Conservation (phyloP, 2,329 filamentous ascomycete genomes). For the Alternaria triticimaculans region DNA sequence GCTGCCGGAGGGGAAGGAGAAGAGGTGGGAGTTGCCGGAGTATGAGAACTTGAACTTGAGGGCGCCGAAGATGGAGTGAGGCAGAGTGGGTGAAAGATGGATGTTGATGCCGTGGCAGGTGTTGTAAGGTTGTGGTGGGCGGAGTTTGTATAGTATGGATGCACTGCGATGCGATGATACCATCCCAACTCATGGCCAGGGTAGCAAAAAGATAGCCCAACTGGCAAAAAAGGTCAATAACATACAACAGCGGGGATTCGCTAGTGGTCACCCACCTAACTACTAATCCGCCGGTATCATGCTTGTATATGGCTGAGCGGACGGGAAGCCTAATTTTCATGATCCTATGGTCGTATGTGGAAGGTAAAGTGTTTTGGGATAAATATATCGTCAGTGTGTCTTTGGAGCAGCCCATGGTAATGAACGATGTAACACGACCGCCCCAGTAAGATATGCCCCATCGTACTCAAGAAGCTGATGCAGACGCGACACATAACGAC, state of each 20-base stretch:
- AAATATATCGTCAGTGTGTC: no score
- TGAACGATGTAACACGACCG: neutral
- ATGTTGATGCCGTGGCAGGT: neutral
- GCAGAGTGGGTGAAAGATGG: neutral
- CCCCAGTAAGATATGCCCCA: neutral
- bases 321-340: no score
- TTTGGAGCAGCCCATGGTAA: neutral
- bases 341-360: neutral
- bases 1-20: neutral
- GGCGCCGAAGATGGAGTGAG: neutral
- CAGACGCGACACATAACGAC: neutral
- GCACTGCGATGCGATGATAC: neutral
- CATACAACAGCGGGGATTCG: no score
- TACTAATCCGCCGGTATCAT: no score
- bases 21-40: constrained; percentile 2
- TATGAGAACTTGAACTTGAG: constrained; percentile 21
- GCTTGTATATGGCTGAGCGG: no score
- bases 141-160: neutral
- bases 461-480: neutral
- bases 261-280: no score
- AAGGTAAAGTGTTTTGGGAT: no score
- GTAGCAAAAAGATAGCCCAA: neutral
- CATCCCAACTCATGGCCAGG: neutral
- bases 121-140: neutral
- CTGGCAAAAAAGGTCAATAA: neutral